Percentiles rank a stretch among this genome's conserved stretches.
Evolutionary conservation across 306 rosid species (phyloP).

Genomic region (Cicer cuneatum): DNA sequence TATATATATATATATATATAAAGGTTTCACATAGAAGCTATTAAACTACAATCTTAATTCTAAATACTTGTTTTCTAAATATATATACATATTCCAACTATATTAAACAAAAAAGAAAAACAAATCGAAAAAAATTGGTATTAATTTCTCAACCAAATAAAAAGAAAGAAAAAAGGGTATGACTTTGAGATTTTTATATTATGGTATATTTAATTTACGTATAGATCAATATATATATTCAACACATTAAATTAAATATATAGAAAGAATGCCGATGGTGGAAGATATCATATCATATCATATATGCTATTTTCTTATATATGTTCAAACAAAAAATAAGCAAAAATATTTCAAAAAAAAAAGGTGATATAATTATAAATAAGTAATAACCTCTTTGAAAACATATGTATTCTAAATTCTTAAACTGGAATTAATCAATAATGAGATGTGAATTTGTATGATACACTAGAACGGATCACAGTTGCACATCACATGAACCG

Average conservation of each 20-base stretch:
- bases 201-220: too few species aligned
- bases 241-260: not conserved
- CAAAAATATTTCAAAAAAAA: not conserved
- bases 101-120: not conserved
- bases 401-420: not conserved
- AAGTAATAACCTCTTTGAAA: not conserved
- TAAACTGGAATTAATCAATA: constrained; percentile 14
- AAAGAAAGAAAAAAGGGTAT: not conserved
- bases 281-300: not conserved
- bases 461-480: constrained; percentile 50
- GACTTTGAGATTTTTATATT: not conserved
- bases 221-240: not conserved
- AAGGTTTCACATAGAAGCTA: not conserved
- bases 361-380: too few species aligned
- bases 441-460: constrained; percentile 25
- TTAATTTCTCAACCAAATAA: not conserved
- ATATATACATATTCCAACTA: not conserved
- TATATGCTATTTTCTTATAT: not conserved
- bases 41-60: not conserved
- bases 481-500: constrained; percentile 44
- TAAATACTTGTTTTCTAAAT: not conserved
- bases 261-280: not conserved
- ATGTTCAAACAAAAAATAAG: not conserved
- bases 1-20: not conserved
- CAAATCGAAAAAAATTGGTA: not conserved